A percentile compares a stretch with the other conserved stretches of the same genome.
phyloP scores from a whole-genome alignment of 805 yeast genomes.

The Cyberlindnera bimundalis region DNA sequence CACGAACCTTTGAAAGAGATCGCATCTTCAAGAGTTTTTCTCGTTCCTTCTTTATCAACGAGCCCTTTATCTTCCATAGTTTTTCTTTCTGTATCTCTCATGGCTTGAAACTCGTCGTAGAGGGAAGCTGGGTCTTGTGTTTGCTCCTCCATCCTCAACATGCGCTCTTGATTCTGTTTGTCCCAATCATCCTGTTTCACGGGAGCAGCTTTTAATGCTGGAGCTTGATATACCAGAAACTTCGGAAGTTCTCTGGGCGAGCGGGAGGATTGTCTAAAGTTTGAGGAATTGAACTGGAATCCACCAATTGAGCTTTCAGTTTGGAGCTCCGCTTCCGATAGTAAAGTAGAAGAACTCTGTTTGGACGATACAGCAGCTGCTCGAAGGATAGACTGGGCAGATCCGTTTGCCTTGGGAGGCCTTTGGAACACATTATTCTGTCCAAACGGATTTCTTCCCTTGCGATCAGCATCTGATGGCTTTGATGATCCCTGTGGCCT shows the following conservation, averaged over 20 bases:
- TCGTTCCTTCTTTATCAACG: constrained; percentile 82
- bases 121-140: constrained; percentile 64
- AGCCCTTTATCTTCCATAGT: constrained; percentile 77
- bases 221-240: constrained; percentile 35
- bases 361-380: too few relatives aligned
- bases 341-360: constrained; percentile 1
- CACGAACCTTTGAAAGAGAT: constrained; percentile 86
- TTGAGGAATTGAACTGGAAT: constrained; percentile 13
- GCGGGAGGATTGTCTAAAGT: constrained; percentile 8
- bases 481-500: not conserved
- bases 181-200: constrained; percentile 63
- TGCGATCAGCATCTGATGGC: not conserved
- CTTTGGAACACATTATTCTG: constrained; percentile 9
- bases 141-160: constrained; percentile 48
- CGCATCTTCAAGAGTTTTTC: constrained; percentile 84
- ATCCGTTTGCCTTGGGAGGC: not conserved
- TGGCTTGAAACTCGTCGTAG: constrained; percentile 68
- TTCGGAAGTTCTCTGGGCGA: constrained; percentile 31
- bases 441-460: not conserved
- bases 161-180: constrained; percentile 57
- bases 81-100: constrained; percentile 71
- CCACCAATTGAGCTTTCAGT: constrained; percentile 25
- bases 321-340: constrained; percentile 9
- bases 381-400: too few relatives aligned
- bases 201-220: constrained; percentile 30